A percentile compares a stretch with the other conserved stretches of the same genome.
Conservation (phyloP, 768 basidiomycete genomes). For the Tricholoma furcatifolium region DNA sequence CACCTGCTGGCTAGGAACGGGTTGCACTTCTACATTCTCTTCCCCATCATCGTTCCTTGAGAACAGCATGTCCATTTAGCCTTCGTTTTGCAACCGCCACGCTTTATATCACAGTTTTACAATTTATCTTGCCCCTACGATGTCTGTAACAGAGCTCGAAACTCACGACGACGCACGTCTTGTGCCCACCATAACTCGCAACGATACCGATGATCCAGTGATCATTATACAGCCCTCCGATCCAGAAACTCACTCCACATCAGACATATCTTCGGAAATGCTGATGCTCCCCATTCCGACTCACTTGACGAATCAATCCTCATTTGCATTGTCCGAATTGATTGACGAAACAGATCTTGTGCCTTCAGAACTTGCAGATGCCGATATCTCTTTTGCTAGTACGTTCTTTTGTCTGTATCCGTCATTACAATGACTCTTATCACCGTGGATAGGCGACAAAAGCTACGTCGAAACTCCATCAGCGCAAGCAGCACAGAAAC, state of each 20-base stretch:
- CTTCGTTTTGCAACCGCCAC: neutral
- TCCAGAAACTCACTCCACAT: neutral
- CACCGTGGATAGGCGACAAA: constrained; percentile 51
- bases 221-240: constrained; percentile 10
- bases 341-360: constrained; percentile 39
- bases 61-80: constrained; percentile 20
- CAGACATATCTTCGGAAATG: constrained; percentile 19
- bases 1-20: constrained; percentile 18
- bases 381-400: constrained; percentile 62
- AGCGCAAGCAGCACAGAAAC: constrained; percentile 69
- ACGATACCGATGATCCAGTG: constrained; percentile 5
- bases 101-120: constrained; percentile 3
- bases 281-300: constrained; percentile 40
- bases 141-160: constrained; percentile 19
- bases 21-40: constrained; percentile 14
- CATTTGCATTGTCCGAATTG: constrained; percentile 46
- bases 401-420: constrained; percentile 26
- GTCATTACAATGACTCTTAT: constrained; percentile 5
- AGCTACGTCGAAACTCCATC: constrained; percentile 81
- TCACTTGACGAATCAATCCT: constrained; percentile 33
- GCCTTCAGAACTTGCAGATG: constrained; percentile 50
- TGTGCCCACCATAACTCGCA: constrained; percentile 13
- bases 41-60: constrained; percentile 7
- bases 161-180: constrained; percentile 29
- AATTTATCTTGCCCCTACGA: constrained; percentile 13